These are phyloP conservation scores for Diphasiastrum complanatum DNA, from an alignment of 83 land plant genomes.

Conservation along the genomic window DNA sequence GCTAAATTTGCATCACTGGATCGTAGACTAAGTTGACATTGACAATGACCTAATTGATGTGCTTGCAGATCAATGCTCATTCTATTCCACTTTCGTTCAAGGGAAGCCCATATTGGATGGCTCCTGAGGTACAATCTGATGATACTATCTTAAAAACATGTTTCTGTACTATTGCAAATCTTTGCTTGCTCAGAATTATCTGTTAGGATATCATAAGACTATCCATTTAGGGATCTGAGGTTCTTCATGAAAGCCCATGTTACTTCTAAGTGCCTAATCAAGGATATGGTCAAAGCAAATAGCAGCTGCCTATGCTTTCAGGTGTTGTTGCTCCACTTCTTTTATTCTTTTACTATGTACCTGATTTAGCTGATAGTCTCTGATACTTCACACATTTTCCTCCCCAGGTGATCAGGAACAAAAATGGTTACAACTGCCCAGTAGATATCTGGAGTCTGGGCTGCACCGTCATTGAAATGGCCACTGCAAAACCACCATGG, in stretches of 20 bases:
- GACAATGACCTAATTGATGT: no score
- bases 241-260: no score
- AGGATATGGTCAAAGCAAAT: neutral
- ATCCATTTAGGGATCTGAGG: no score
- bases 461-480: constrained; percentile 23
- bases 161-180: neutral
- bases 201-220: no score
- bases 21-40: no score
- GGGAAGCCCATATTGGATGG: constrained; percentile 24
- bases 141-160: neutral
- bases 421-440: constrained; percentile 17
- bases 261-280: no score
- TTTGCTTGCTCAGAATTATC: no score
- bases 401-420: constrained; percentile 14
- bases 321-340: no score
- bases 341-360: no score
- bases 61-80: constrained; percentile 17
- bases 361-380: no score
- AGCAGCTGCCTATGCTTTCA: neutral
- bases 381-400: neutral
- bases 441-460: constrained; percentile 28
- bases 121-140: constrained; percentile 12
- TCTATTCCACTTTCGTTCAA: constrained; percentile 14
- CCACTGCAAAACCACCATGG: constrained; percentile 25
- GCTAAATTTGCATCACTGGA: no score